A percentile compares a stretch with the other conserved stretches of the same genome.
These are phyloP conservation scores for Lasiodiplodia citricola DNA, from an alignment of 2,329 filamentous ascomycete species.

Conservation along the genomic window DNA sequence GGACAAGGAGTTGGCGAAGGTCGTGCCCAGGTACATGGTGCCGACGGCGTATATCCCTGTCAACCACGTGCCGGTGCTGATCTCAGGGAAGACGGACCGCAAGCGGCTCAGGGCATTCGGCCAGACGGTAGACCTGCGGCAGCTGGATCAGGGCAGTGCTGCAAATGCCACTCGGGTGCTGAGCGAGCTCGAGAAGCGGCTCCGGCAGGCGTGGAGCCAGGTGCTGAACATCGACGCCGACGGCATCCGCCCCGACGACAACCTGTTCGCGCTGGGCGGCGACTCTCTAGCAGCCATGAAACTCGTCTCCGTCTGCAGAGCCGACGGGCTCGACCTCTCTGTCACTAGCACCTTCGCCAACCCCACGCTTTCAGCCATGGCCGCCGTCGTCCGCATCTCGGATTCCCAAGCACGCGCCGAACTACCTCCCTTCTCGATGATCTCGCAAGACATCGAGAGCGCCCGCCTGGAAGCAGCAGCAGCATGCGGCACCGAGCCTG, in stretches of 20 bases:
- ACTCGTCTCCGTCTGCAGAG: constrained; percentile 60
- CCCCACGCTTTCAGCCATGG: constrained; percentile 54
- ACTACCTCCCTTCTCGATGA: constrained; percentile 41
- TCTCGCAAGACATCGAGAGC: constrained; percentile 38
- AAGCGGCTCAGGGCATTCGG: constrained; percentile 32
- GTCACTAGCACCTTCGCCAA: constrained; percentile 62
- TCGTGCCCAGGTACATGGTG: constrained; percentile 45
- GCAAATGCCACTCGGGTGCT: neutral
- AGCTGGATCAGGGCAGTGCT: constrained; percentile 21
- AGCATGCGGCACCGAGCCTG: constrained; percentile 36
- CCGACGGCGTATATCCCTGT: constrained; percentile 52
- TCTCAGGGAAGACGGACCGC: constrained; percentile 50
- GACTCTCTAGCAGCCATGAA: constrained; percentile 68
- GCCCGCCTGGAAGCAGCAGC: constrained; percentile 45
- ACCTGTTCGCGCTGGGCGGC: constrained; percentile 66
- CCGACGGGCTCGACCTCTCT: constrained; percentile 55
- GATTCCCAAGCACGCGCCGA: constrained; percentile 33
- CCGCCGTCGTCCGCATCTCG: constrained; percentile 39
- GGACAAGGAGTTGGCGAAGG: constrained; percentile 27
- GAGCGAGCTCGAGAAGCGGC: constrained; percentile 10
- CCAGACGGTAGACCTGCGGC: constrained; percentile 28
- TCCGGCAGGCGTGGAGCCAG: constrained; percentile 27
- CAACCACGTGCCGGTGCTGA: constrained; percentile 48
- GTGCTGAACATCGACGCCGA: constrained; percentile 26
- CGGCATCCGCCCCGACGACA: constrained; percentile 60